Evolutionary conservation across 2,329 filamentous ascomycete genomes (phyloP).

Genomic region (Rhinocladiella mackenziei): DNA sequence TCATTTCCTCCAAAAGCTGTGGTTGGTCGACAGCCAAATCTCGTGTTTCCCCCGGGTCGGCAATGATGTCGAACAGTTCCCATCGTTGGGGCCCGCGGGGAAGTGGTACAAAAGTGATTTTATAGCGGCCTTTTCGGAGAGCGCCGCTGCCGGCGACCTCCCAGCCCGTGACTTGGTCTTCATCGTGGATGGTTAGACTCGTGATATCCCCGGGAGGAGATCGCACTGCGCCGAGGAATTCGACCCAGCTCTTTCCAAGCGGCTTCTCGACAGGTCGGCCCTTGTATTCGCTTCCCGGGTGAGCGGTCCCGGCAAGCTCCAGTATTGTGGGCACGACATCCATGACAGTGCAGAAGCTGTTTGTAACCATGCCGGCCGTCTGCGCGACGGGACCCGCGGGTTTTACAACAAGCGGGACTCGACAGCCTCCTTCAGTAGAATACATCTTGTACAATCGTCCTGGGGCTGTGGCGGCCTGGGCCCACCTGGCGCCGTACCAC

Average conservation of each 20-base stretch:
- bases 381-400: conserved; percentile 31
- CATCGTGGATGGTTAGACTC: conserved; percentile 44
- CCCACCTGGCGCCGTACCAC: conserved; percentile 51
- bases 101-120: conserved; percentile 55
- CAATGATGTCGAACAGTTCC: conserved; percentile 54
- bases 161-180: conserved; percentile 54
- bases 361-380: conserved; percentile 21
- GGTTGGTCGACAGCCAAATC: conserved; percentile 43
- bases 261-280: conserved; percentile 51
- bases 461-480: conserved; percentile 46
- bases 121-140: conserved; percentile 55
- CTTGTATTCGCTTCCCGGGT: conserved; percentile 52
- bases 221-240: too few species aligned
- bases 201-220: conserved; percentile 41
- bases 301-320: conserved; percentile 41
- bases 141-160: conserved; percentile 54
- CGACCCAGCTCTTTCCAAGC: conserved; percentile 49
- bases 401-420: conserved; percentile 38
- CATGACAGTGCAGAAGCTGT: conserved; percentile 48
- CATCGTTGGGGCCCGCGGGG: conserved; percentile 54
- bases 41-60: conserved; percentile 51
- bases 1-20: conserved; percentile 46
- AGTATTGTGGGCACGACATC: conserved; percentile 48
- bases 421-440: conserved; percentile 36
- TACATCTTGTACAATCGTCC: conserved; percentile 36